A percentile compares a stretch with the other conserved stretches of the same genome.
These are phyloP conservation scores for Apodospora peruviana DNA, from an alignment of 495 filamentous ascomycete species.

Conservation along the genomic window DNA sequence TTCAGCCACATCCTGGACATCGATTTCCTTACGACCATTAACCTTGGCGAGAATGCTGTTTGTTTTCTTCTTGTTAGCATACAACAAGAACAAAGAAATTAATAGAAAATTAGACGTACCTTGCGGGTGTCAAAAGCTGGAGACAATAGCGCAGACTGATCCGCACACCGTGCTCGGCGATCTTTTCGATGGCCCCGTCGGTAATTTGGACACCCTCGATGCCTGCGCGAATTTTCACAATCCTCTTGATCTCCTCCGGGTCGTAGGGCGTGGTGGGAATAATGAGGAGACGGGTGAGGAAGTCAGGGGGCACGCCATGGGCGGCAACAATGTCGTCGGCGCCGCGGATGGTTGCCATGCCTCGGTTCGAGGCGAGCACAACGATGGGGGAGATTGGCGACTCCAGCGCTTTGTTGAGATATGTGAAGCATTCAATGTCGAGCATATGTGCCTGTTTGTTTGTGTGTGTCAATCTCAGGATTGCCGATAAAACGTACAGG, in stretches of 20 bases:
- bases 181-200: constrained; percentile 76
- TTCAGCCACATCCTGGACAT: constrained; percentile 78
- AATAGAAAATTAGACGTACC: constrained; percentile 26
- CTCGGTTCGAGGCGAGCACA: constrained; percentile 94
- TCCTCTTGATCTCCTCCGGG: constrained; percentile 79
- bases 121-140: constrained; percentile 84
- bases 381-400: constrained; percentile 90
- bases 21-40: constrained; percentile 69
- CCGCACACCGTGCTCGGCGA: constrained; percentile 76
- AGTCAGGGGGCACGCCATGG: constrained; percentile 89
- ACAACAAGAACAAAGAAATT: constrained; percentile 3
- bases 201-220: constrained; percentile 76
- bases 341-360: constrained; percentile 81
- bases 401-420: constrained; percentile 94
- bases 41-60: constrained; percentile 51
- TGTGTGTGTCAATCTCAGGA: too few species aligned
- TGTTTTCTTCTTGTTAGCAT: constrained; percentile 6
- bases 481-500: constrained; percentile 4
- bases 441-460: constrained; percentile 93
- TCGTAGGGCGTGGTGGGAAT: constrained; percentile 86
- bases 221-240: constrained; percentile 73
- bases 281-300: constrained; percentile 88
- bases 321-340: constrained; percentile 77
- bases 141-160: constrained; percentile 89
- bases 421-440: constrained; percentile 97